Evolutionary conservation across 2,329 filamentous ascomycete genomes (phyloP), one percentile per base, ranked within the genome.

Genomic region (Penicillium decumbens): DNA sequence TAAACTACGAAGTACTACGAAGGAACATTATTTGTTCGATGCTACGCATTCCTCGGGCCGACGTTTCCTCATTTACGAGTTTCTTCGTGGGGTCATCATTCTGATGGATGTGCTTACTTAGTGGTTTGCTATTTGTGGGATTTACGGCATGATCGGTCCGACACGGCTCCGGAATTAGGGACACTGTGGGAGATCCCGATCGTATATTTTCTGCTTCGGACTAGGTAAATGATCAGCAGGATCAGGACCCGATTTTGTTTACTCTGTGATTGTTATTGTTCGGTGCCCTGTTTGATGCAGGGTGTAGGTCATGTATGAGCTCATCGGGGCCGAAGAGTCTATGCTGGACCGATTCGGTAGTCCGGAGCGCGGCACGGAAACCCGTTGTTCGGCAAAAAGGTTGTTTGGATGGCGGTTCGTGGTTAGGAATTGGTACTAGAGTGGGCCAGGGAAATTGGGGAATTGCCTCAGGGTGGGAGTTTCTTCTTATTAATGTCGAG

Each of bases 321-420:
- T 29, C 15, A 41, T 41, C 23, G 27, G 24, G 29, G 33, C 43
- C 35, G 35, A 33, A 25, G 41, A 25, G 32, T 25, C 23, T 38
- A 37, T 40, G 27, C 18, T 35, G 43, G 40, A 54, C 54, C 49
- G 55, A 57, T 55, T 57, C 55, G 55, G 55, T 53, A 57, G 48
- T 57, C 50, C 55, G 53, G 48, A 52, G 45, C 50, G 46, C 51
- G 33, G 42, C 35, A 47, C 45, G 52, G 47, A 47, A 45, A 20
- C 43, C 45, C 37, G 46, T 39, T 41, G 35, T 43, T 51, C 41
- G 41, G 45, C 29, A 24, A 45, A 49, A 43, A 15, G 18, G 39
- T 29, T 15, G 30, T 13, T 18, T 5, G 2, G 15, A 15, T 41
- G 12, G 37, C 12, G 3, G 35, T 32, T 18, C 27, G 10, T 18